Base-by-base conservation (phyloP, 116 monocot species). In the Papilionanthe hybrid region DNA sequence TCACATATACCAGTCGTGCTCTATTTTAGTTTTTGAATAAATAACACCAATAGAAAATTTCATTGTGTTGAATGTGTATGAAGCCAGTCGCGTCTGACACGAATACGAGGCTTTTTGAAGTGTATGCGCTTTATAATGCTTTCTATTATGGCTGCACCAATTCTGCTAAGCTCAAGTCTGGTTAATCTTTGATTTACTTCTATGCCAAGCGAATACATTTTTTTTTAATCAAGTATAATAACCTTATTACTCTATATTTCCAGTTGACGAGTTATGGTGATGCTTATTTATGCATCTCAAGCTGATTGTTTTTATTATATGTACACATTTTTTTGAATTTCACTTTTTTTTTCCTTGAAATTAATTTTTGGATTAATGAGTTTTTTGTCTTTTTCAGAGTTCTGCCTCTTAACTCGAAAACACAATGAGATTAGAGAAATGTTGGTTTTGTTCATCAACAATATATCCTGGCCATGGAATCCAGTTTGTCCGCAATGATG, bases 391-490 rank as follows among this genome's bases (percentile, higher is more conserved):
- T 49, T 49, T 73, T 15, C 49, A 75, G 49, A 49, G 25, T 50
- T 20, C 29, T 58, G 7, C 18, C 13, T 81, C 49, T 66, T 79
- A 83, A 84, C 42, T 82, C 47, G 7, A 49, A 68, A 72, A 15
- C 9, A 78, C 80, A 67, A 99, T 99, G 99, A 92, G 99, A 85
- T 90, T 99, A 78, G 99, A 95, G 78, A 99, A 99, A 89, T 95
- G 99, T 71, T 99, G 99, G 99, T 99, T 99, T 78, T 99, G 99
- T 69, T 95, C 99, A 20, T 99, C 99, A 7, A 99, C 89, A 42
- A 73, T 95, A 71, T 99, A 93, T 72, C 93, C 95, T 22, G 99
- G 99, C 18, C 99, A 99, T 80, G 95, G 95, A 50, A 99, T 99
- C 78, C 99, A 99, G 75, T 99, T 99, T 84, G 99, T 99, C 32